phyloP scores from a whole-genome alignment of 2,329 filamentous ascomycete species.

The Pseudogymnoascus sp. region DNA sequence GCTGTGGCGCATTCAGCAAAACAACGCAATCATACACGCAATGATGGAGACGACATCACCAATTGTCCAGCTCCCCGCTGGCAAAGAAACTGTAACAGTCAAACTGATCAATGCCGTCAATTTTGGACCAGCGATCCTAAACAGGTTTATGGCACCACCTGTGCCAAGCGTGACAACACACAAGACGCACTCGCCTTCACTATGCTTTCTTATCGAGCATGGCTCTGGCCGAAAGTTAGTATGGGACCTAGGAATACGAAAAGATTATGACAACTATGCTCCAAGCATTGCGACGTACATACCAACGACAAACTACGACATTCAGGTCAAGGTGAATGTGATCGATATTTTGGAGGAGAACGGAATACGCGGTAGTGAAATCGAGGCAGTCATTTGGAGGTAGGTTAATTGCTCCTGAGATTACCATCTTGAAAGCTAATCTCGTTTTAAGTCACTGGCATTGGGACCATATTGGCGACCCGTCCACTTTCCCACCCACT shows the following conservation, averaged over 20 bases:
- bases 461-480: conserved; percentile 47
- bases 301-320: conserved; percentile 19
- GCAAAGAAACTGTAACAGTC: neutral
- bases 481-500: conserved; percentile 37
- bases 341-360: conserved; percentile 30
- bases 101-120: conserved; percentile 2
- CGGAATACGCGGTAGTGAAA: conserved; percentile 26
- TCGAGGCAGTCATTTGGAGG: conserved; percentile 33
- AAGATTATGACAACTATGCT: conserved; percentile 27
- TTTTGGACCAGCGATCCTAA: neutral
- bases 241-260: conserved; percentile 28
- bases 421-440: neutral
- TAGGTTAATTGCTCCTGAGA: neutral
- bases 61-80: neutral
- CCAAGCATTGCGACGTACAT: conserved; percentile 21
- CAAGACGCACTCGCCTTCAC: neutral
- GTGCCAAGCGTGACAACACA: conserved; percentile 10
- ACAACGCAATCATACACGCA: neutral
- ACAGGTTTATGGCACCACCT: conserved; percentile 11
- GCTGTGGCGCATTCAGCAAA: neutral
- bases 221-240: conserved; percentile 21
- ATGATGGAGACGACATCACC: neutral
- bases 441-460: conserved; percentile 37
- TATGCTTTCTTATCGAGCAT: conserved; percentile 18
- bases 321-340: conserved; percentile 26